Base-by-base conservation (phyloP, 345 rosid species). In the Gynandropsis gynandra region DNA sequence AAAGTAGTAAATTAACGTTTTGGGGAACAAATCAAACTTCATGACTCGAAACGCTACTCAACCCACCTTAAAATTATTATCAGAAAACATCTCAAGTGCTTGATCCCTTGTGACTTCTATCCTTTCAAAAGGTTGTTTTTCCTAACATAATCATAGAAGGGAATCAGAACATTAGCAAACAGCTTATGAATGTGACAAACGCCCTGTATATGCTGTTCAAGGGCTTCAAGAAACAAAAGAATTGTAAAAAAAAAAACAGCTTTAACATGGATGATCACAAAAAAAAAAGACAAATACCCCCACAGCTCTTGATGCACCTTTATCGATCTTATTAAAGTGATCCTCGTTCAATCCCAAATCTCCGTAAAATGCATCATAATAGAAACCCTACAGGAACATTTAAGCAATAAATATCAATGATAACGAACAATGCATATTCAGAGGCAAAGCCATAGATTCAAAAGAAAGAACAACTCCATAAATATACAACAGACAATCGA, bases 361-460 rank as follows among this genome's bases (percentile, higher is more conserved):
- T 11, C 80, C 85, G 61, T 85, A 85, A 69, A 76, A 82, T 39
- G 83, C 95, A 72, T 89, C 97, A 59, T 89, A 89, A 57, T 82
- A 82, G 68, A 89, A 89, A 18, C 95, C 97, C 90, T 87, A 74
- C 42, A 56, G 44, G 7, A 58, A 17, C 18, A 64, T 50, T 24
- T 32, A 11, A 34, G n/a, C 45, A 53, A 50, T 4, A 33, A 32
- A 10, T 9, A 49, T 20, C 33, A 51, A 18, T 14, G 34, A 52
- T 12, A n/a, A 16, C 1, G 5, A 2, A 16, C 8, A 32, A 21
- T 52, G 57, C 47, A 42, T 29, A 54, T 16, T 7, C 20, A 31
- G 13, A 42, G 1, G n/a, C 41, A 32, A 42, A 0, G 12, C 4
- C 24, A 42, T 1, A 12, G 18, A 7, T 24, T 24, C 24, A 10